phyloP scores from a whole-genome alignment of 192 early-diverging fungal genomes.

The Podila epicladia region DNA sequence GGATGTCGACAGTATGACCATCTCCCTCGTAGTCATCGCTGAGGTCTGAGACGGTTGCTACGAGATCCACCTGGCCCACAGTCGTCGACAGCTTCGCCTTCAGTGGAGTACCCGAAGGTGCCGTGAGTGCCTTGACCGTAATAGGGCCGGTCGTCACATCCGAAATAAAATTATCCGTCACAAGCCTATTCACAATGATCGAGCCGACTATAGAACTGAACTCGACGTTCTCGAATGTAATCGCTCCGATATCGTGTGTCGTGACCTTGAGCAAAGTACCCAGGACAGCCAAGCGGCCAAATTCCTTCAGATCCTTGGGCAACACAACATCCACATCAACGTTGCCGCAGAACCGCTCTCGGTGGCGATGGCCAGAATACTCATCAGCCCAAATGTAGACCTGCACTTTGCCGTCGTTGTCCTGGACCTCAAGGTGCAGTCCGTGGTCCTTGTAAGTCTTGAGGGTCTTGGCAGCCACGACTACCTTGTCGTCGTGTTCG shows the following conservation, averaged over 20 bases:
- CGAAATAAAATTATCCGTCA: not conserved
- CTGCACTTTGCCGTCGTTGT: not conserved
- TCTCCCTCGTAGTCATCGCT: not conserved
- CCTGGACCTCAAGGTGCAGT: not conserved
- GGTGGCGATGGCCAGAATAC: slow-evolving; percentile 2
- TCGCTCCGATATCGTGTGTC: not conserved
- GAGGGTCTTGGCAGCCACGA: not conserved
- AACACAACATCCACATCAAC: slow-evolving; percentile 1
- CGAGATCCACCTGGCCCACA: slow-evolving; percentile 1
- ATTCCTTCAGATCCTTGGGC: not conserved
- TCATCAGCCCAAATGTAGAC: slow-evolving; percentile 10
- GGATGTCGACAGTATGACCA: slow-evolving; percentile 5
- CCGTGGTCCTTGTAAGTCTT: slow-evolving; percentile 1
- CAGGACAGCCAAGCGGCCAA: slow-evolving; percentile 6
- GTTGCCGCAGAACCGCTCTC: slow-evolving; percentile 8
- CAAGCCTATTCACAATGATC: not conserved
- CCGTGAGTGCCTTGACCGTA: not conserved
- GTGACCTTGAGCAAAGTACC: slow-evolving; percentile 10
- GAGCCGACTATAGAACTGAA: not conserved
- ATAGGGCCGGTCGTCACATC: not conserved
- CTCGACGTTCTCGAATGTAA: slow-evolving; percentile 1
- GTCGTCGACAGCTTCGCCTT: not conserved
- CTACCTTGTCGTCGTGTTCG: not conserved
- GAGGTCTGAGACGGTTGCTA: not conserved
- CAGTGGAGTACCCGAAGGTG: not conserved